A percentile compares a stretch with the other conserved stretches of the same genome.
Conservation (phyloP, 345 rosid species). For the Salix arbutifolia region DNA sequence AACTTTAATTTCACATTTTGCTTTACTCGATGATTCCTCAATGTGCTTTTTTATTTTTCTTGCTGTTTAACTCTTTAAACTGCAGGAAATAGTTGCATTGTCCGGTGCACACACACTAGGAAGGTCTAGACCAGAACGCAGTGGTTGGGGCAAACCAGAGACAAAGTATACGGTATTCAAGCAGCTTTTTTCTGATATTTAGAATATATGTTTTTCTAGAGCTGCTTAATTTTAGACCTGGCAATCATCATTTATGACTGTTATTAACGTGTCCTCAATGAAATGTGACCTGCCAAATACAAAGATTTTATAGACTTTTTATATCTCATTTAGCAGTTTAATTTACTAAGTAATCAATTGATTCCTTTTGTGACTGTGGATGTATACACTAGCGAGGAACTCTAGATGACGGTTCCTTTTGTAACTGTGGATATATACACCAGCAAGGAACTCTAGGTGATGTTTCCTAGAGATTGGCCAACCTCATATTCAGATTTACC, state of each 20-base stretch:
- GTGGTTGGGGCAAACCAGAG: constrained; percentile 96
- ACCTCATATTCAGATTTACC: not conserved
- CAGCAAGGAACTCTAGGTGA: not conserved
- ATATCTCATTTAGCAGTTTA: not conserved
- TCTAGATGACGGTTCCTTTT: not conserved
- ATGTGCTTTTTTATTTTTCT: not conserved
- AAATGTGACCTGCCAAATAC: not conserved
- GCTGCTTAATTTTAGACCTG: not conserved
- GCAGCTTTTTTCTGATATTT: not conserved
- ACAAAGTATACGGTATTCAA: constrained; percentile 82
- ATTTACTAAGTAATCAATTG: not conserved
- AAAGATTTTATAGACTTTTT: not conserved
- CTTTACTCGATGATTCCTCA: not conserved
- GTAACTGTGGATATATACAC: not conserved
- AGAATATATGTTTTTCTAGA: not conserved
- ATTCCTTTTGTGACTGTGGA: not conserved
- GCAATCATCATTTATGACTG: not conserved
- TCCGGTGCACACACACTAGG: constrained; percentile 98
- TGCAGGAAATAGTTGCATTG: constrained; percentile 86
- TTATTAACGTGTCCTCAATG: not conserved
- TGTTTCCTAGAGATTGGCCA: not conserved
- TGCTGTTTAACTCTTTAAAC: constrained; percentile 6
- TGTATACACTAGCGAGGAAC: not conserved
- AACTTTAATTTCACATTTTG: not conserved
- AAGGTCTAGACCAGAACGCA: constrained; percentile 90